Evolutionary conservation across 2,329 filamentous ascomycete genomes (phyloP), one percentile per base, ranked within the genome.

Genomic region (Aspergillus vadensis): DNA sequence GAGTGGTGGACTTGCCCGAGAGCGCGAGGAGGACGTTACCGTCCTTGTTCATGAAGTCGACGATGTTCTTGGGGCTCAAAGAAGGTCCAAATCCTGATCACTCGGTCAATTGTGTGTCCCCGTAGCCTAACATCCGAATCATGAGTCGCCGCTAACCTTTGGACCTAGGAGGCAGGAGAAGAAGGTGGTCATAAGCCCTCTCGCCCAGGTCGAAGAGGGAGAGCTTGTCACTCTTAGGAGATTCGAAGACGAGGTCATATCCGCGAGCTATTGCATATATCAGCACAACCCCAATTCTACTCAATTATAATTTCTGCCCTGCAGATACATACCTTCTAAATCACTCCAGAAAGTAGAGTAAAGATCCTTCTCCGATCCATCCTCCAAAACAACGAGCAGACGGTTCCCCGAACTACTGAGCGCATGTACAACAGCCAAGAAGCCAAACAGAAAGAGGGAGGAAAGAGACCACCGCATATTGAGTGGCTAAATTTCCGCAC

Each of bases 21-120:
- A 97, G 88, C 30, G 91, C 87, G 59, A 98, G 81, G 64, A 99
- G 85, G 72, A 99, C 86, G 80, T 99, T 99, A 76, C 95, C 95
- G 61, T 95, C 83, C 59, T 88, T 88, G 78, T 97, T 95, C 81
- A 97, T 81, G 79, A 97, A 99, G 69, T 98, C 87, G 76, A 98
- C 85, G 67, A 99, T 86, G 65, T 89, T 81, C 74, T 92, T 91
- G 55, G 95, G 92, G 2, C 91, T 94, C 74, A 99, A 81, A 69
- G 90, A 88, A 65, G 94, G 92, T 59, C 95, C 95, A 62, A 97
- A 90, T 63, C 91, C 91, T 92, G 63, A 55, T 50, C 32, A 56
- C 38, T 51, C n/a, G 52, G 68, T 70, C 66, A 74, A 70, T 73
- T 70, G 63, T 63, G 30, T 23, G 41, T 39, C 48, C 44, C 19